Base-by-base conservation (phyloP, 2,329 filamentous ascomycete species). In the Xylaria hypoxylon region DNA sequence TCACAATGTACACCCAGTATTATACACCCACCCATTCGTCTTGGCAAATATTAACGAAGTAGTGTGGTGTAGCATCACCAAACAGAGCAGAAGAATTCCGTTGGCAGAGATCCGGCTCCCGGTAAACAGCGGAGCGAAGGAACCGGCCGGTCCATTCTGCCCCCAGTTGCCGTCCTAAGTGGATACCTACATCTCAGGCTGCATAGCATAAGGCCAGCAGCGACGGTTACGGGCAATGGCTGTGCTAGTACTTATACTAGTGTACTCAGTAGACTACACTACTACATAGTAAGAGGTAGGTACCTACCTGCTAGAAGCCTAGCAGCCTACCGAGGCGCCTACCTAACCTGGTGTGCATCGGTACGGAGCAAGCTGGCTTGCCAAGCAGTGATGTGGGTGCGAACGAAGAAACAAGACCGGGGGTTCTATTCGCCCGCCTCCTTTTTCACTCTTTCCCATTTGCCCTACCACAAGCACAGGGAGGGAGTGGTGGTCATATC, bases 101-200 rank as follows among this genome's bases (percentile, higher is more conserved):
- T 44, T 62, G 26, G 50, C 35, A n/a, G 5, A 38, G 13, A 44
- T 22, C 45, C 58, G 50, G 44, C 44, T 50, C 28, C 51, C 50
- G 59, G 53, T 52, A 56, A 60, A 65, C 31, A 42, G 47, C 59
- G 59, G 64, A 66, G 53, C 52, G 28, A 40, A 59, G 64, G 53
- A 42, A 63, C 44, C 53, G 52, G n/a, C 48, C 60, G 47, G 58
- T 52, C n/a, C n/a, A n/a, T n/a, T 56, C 40, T 60, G 64, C 53
- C 64, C 55, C 55, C 47, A 63, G 59, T 55, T 59, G 44, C 64
- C 59, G 60, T 64, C 19, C 33, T 22, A 44, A 35, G 64, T 68
- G 61, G 65, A 48, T 52, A 35, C 28, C 17, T 19, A 64, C 44
- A 40, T 26, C 61, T 52, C 47, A 53, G 53, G 55, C 59, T 59